phyloP scores from a whole-genome alignment of 2,329 filamentous ascomycete species.

The Nakataea oryzae region DNA sequence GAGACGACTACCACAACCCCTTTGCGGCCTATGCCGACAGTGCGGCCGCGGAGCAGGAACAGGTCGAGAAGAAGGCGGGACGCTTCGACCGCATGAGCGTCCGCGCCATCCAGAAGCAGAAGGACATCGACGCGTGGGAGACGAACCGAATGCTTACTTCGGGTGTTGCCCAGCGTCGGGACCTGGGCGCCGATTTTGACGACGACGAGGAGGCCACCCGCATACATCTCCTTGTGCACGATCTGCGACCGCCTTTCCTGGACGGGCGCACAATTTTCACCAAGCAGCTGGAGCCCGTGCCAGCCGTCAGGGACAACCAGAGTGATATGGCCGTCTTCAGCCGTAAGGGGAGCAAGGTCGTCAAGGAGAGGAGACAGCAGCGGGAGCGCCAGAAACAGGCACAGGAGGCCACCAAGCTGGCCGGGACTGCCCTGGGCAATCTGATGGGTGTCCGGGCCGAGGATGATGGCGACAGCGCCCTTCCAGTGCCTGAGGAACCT shows the following conservation, averaged over 20 bases:
- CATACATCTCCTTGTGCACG: slow-evolving; percentile 85
- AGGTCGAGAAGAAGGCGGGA: slow-evolving; percentile 70
- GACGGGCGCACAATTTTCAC: slow-evolving; percentile 95
- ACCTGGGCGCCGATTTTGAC: slow-evolving; percentile 71
- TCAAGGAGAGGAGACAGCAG: slow-evolving; percentile 83
- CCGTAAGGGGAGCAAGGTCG: slow-evolving; percentile 86
- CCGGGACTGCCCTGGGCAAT: slow-evolving; percentile 86
- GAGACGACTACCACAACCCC: slow-evolving; percentile 86
- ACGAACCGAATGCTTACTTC: slow-evolving; percentile 97
- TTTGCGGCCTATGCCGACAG: slow-evolving; percentile 70
- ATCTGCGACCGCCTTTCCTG: slow-evolving; percentile 86
- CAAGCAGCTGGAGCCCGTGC: slow-evolving; percentile 90
- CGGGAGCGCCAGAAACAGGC: slow-evolving; percentile 90
- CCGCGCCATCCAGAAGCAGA: slow-evolving; percentile 73
- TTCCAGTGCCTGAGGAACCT: slow-evolving; percentile 60
- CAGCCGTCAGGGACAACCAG: slow-evolving; percentile 83
- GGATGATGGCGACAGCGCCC: slow-evolving; percentile 72
- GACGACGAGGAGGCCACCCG: slow-evolving; percentile 85
- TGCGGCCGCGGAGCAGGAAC: slow-evolving; percentile 59
- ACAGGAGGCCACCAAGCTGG: slow-evolving; percentile 86
- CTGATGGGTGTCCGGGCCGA: slow-evolving; percentile 93
- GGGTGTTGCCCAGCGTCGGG: slow-evolving; percentile 82
- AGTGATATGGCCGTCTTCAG: slow-evolving; percentile 99
- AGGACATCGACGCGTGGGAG: slow-evolving; percentile 96
- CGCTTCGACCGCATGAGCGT: slow-evolving; percentile 58